These are phyloP conservation scores for Rosa persica DNA, from an alignment of 306 rosid genomes.

Conservation along the genomic window DNA sequence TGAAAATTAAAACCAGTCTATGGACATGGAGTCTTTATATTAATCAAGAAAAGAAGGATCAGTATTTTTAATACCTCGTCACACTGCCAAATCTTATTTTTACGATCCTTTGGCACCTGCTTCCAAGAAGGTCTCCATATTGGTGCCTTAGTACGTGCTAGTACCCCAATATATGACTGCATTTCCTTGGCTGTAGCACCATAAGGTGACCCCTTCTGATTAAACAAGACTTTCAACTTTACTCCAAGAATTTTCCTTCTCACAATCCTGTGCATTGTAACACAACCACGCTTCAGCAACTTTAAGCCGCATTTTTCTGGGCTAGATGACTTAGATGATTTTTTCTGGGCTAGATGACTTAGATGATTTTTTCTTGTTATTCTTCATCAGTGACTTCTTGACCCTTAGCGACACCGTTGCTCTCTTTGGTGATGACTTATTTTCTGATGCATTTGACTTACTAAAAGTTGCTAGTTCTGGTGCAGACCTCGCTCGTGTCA, in stretches of 20 bases:
- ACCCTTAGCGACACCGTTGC: background rate
- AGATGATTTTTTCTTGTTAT: too few species aligned
- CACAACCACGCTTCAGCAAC: background rate
- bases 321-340: too few species aligned
- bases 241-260: background rate
- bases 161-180: background rate
- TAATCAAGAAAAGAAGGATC: too few species aligned
- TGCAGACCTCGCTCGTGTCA: too few species aligned
- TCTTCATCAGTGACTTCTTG: too few species aligned
- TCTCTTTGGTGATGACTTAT: too few species aligned
- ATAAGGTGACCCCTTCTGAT: background rate
- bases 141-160: background rate
- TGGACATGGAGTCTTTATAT: too few species aligned
- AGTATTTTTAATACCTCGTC: background rate
- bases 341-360: too few species aligned
- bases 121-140: background rate
- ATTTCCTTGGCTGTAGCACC: background rate
- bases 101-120: background rate
- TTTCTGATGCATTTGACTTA: too few species aligned
- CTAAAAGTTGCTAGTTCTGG: too few species aligned
- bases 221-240: background rate
- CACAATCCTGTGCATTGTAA: background rate
- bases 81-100: background rate
- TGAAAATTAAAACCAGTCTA: too few species aligned
- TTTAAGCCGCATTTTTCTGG: background rate